Evolutionary conservation across 768 basidiomycete species (phyloP), one percentile per base, ranked within the genome.

Genomic region (Boletus subparvulus): DNA sequence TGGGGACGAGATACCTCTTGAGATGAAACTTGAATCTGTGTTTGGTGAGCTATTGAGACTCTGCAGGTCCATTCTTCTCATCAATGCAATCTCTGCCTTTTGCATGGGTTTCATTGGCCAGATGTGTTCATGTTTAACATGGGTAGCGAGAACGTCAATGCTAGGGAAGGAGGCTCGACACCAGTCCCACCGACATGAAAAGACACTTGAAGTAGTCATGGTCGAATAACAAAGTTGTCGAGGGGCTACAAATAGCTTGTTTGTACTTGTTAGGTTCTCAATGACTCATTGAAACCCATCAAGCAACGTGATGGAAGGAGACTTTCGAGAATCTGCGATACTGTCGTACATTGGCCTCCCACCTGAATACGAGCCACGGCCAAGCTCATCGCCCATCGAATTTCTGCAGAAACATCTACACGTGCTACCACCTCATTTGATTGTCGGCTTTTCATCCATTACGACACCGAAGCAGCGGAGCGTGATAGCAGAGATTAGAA

Each of bases 391-490:
- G 11, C 84, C 92, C 0, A 73, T 90, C 50, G 73, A 77, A 3
- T 94, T 94, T 69, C 79, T 94, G 53, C 68, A 64, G 10, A 76
- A 71, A 57, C 80, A 90, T 72, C 60, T 92, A 14, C 66, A 74
- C 30, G 71, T 85, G 45, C 80, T 92, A 4, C 90, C 90, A n/a
- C 84, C 84, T 5, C 79, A 90, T 64, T 66, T 90, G 30, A 74
- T 83, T 11, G 53, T 47, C 11, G 65, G 62, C 19, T 83, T 83
- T 66, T 75, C 79, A 6, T 54, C 67, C 3, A 50, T 72, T 26
- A 77, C 79, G 32, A 78, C 76, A 2, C 86, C 91, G 4, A 88
- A 80, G 56, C 77, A 90, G 56, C 83, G 91, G 54, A 84, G 86
- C 4, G 70, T 67, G 10, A 77, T 94, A 49, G 73, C 85, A 12